Conservation (phyloP, 148 eudicot genomes). For the Polygonum maritimum region DNA sequence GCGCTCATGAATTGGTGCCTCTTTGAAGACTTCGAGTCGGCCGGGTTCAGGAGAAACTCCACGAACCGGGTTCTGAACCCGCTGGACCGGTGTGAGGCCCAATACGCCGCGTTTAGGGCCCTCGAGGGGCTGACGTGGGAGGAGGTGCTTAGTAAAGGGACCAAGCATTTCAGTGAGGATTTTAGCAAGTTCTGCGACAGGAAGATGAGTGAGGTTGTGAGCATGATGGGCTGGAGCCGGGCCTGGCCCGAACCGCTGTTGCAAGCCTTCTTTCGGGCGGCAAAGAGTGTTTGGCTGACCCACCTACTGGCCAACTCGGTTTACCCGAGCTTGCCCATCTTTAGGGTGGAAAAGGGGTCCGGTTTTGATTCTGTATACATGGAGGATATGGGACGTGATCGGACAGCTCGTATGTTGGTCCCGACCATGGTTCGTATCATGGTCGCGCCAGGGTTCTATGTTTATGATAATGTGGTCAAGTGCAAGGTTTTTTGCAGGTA, state of each 20-base stretch:
- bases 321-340: constrained; percentile 53
- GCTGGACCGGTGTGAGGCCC: constrained; percentile 40
- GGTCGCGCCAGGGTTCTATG: no score
- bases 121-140: constrained; percentile 62
- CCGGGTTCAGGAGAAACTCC: constrained; percentile 33
- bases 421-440: constrained; percentile 19
- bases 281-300: constrained; percentile 72
- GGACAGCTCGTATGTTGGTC: constrained; percentile 38
- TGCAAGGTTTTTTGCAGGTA: no score
- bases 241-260: constrained; percentile 71
- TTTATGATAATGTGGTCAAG: no score
- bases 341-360: constrained; percentile 56
- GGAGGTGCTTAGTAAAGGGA: constrained; percentile 71
- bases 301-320: constrained; percentile 80
- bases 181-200: constrained; percentile 77
- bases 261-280: constrained; percentile 32
- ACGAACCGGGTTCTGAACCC: constrained; percentile 48
- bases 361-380: constrained; percentile 66
- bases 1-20: constrained; percentile 50
- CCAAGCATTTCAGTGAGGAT: constrained; percentile 41
- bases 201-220: constrained; percentile 85
- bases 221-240: constrained; percentile 67
- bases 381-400: constrained; percentile 79
- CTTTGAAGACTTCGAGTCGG: constrained; percentile 63
- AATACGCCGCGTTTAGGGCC: constrained; percentile 25